These are phyloP conservation scores for Diaporthe sp. DNA, from an alignment of 2,329 filamentous ascomycete genomes.

Conservation along the genomic window DNA sequence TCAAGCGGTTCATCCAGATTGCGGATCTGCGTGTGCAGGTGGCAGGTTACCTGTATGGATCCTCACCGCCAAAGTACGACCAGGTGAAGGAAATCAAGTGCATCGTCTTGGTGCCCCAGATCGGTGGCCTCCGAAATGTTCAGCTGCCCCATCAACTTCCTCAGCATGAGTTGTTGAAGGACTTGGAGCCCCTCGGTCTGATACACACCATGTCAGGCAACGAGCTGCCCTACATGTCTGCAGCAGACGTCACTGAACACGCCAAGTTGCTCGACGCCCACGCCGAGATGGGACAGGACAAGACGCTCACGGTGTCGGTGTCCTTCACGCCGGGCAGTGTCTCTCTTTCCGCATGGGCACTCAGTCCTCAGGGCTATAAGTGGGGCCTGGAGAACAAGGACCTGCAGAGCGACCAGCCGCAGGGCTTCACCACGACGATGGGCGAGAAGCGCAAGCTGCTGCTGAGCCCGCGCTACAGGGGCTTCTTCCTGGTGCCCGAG, in stretches of 20 bases:
- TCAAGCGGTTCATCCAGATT: conserved; percentile 98
- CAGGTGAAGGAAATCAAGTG: conserved; percentile 97
- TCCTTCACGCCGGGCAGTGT: conserved; percentile 98
- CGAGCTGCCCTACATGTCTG: conserved; percentile 96
- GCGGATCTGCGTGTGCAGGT: conserved; percentile 97
- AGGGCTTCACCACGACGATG: conserved; percentile 92
- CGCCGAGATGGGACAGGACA: conserved; percentile 83
- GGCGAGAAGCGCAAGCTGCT: conserved; percentile 96
- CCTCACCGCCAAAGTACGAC: conserved; percentile 92
- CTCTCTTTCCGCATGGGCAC: conserved; percentile 91
- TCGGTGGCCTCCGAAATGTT: conserved; percentile 91
- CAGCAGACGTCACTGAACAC: conserved; percentile 94
- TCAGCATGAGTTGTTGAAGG: conserved; percentile 89
- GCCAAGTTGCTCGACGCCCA: conserved; percentile 90
- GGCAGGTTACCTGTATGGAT: conserved; percentile 94
- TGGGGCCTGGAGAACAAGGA: conserved; percentile 99
- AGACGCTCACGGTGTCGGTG: conserved; percentile 94
- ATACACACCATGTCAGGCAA: conserved; percentile 97
- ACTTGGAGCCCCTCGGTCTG: conserved; percentile 90
- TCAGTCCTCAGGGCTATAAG: conserved; percentile 93
- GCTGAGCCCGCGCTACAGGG: conserved; percentile 91
- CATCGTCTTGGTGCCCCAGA: conserved; percentile 97
- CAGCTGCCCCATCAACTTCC: conserved; percentile 92
- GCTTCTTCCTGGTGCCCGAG: conserved; percentile 96
- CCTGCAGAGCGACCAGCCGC: conserved; percentile 89